phyloP scores from a whole-genome alignment of 768 basidiomycete genomes.

The Cantharellus cinnabarinus region DNA sequence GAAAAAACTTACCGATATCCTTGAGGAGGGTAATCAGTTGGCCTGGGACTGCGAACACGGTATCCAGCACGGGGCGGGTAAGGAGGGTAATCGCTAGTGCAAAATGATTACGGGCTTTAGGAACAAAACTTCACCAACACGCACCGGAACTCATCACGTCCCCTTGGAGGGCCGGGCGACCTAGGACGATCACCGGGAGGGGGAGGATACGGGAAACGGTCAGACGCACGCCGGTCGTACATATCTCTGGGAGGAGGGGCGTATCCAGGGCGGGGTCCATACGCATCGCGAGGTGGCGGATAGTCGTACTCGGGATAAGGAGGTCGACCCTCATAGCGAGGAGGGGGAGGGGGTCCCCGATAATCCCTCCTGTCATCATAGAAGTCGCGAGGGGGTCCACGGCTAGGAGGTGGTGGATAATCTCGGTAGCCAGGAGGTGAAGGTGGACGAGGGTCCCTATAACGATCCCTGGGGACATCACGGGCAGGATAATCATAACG shows the following conservation, averaged over 20 bases:
- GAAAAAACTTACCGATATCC: background rate
- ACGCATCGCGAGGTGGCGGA: conserved; percentile 1
- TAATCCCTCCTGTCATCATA: conserved; percentile 38
- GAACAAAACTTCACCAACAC: conserved; percentile 22
- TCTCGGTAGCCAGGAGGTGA: conserved; percentile 45
- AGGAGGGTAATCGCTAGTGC: background rate
- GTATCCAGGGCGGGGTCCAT: conserved; percentile 22
- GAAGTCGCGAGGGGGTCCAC: conserved; percentile 14
- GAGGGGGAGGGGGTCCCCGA: conserved; percentile 29
- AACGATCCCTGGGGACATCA: conserved; percentile 2
- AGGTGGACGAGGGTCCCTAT: conserved; percentile 17
- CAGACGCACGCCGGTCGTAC: conserved; percentile 32
- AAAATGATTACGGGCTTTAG: background rate
- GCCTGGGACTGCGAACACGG: background rate
- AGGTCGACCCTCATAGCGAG: conserved; percentile 32
- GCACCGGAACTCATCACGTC: conserved; percentile 38
- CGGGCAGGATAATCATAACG: conserved; percentile 7
- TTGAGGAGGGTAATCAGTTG: background rate
- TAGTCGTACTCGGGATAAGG: conserved; percentile 17
- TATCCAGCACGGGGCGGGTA: background rate
- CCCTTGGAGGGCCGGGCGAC: conserved; percentile 23
- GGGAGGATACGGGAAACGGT: conserved; percentile 25
- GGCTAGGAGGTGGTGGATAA: conserved; percentile 16
- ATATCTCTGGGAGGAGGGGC: conserved; percentile 30
- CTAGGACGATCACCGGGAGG: conserved; percentile 27